Conservation (phyloP, 345 rosid species). For the Bruguiera sexangula region DNA sequence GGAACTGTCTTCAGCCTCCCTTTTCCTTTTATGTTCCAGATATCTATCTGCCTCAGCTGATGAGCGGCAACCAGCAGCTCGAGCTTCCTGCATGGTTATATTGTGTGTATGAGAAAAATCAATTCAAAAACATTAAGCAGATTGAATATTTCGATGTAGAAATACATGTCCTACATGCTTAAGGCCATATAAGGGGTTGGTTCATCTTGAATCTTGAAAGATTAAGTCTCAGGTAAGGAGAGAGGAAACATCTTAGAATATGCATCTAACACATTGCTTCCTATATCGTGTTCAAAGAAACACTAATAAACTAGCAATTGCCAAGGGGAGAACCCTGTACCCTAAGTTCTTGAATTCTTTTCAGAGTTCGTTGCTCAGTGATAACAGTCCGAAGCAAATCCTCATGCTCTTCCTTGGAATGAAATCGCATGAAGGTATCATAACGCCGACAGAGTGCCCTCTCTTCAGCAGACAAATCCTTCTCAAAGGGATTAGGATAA, state of each 20-base stretch:
- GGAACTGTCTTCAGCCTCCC: constrained; percentile 73
- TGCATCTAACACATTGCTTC: no score
- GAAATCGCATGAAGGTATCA: constrained; percentile 87
- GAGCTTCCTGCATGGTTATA: constrained; percentile 67
- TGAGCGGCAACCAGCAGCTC: constrained; percentile 81
- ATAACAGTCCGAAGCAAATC: constrained; percentile 71
- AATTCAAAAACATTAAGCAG: background rate
- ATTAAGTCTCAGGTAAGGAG: no score
- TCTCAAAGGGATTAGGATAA: constrained; percentile 67
- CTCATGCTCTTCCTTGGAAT: constrained; percentile 87
- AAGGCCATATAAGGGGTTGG: background rate
- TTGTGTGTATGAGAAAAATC: constrained; percentile 13
- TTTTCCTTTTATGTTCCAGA: constrained; percentile 56
- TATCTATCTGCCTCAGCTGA: constrained; percentile 79
- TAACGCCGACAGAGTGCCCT: constrained; percentile 62
- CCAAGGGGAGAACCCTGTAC: constrained; percentile 31
- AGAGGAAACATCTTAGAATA: no score
- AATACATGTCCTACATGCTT: background rate
- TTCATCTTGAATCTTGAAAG: no score
- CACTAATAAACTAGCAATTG: background rate
- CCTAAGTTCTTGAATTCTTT: constrained; percentile 74
- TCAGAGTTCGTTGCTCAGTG: constrained; percentile 67
- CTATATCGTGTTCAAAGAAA: no score
- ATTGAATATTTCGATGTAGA: background rate
- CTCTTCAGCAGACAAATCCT: constrained; percentile 79